Evolutionary conservation across 2,329 filamentous ascomycete genomes (phyloP), one percentile per base, ranked within the genome.

Genomic region (Fusarium avenaceum): DNA sequence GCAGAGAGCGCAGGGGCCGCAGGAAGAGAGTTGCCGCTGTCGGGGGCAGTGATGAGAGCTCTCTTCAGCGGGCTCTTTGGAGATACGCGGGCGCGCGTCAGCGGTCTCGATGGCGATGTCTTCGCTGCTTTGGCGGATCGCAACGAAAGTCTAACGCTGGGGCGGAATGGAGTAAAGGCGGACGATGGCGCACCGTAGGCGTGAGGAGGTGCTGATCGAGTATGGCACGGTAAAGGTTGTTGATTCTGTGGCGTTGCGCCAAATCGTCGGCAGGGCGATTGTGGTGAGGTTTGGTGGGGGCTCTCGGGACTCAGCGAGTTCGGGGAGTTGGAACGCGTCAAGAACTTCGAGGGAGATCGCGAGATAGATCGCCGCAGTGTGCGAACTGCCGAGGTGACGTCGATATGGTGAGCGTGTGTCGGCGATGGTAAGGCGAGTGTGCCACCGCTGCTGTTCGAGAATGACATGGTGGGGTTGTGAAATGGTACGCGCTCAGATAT

Each of bases 281-380:
- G 87, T 66, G 84, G 85, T 44, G 79, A 80, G 24, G 75, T 72
- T 51, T 77, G 77, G 45, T 82, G 80, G 56, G 88, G 87, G 66
- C 77, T 76, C 33, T 85, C 80, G 15, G 83, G 82, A 58, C 77
- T 80, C 38, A 84, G 80, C 15, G 84, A 84, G 60, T 76, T 80
- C 65, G 84, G 81, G 1, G 85, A 86, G 44, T 78, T 78, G 45
- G 81, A 78, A 66, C 84, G 83, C 50, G 79, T 77, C 35, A 96
- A 82, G 57, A 96, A 95, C 78, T 96, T 97, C 32, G 95, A 97
- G 13, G 95, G 95, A n/a, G 95, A 97, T 73, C 94, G 88, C 58
- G 94, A 97, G 67, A 97, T 85, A 26, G 95, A 97, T 72, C 93
- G 92, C 69, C 94, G 88, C 60, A 97, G 84, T 74, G 93, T 92